These are phyloP conservation scores for Whalleya microplaca DNA, from an alignment of 2,329 filamentous ascomycete genomes.

Conservation along the genomic window DNA sequence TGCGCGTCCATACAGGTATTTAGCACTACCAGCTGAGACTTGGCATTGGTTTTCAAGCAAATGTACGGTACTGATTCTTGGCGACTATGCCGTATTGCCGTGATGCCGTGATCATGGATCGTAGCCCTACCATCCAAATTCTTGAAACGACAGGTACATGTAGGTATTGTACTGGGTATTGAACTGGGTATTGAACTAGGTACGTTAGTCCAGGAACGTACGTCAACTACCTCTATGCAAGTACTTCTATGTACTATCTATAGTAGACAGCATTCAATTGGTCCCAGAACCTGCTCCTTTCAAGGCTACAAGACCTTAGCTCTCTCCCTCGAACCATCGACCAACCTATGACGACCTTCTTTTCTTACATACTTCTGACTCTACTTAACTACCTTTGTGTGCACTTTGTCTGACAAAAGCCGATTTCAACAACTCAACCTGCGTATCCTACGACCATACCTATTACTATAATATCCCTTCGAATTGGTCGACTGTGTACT, in stretches of 20 bases:
- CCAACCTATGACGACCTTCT: neutral
- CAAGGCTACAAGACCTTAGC: neutral
- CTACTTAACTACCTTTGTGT: neutral
- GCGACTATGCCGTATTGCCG: conserved; percentile 14
- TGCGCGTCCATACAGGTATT: too few relatives aligned
- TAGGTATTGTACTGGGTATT: too few relatives aligned
- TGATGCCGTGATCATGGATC: neutral
- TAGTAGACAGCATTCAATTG: too few relatives aligned
- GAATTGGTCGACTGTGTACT: too few relatives aligned
- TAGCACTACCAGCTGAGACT: too few relatives aligned
- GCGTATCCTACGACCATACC: neutral
- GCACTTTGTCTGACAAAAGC: neutral
- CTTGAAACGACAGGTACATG: neutral
- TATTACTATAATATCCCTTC: neutral
- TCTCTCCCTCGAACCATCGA: neutral
- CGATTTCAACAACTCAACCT: neutral
- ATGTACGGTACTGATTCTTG: too few relatives aligned
- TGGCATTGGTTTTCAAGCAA: too few relatives aligned
- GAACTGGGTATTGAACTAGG: too few relatives aligned
- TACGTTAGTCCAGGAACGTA: too few relatives aligned
- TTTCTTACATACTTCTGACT: neutral
- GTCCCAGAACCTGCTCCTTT: too few relatives aligned
- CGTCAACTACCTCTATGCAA: too few relatives aligned
- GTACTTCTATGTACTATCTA: too few relatives aligned
- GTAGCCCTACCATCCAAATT: neutral